Evolutionary conservation across 805 yeast genomes (phyloP), one percentile per base, ranked within the genome.

Genomic region (Nakazawaea anatomiae): DNA sequence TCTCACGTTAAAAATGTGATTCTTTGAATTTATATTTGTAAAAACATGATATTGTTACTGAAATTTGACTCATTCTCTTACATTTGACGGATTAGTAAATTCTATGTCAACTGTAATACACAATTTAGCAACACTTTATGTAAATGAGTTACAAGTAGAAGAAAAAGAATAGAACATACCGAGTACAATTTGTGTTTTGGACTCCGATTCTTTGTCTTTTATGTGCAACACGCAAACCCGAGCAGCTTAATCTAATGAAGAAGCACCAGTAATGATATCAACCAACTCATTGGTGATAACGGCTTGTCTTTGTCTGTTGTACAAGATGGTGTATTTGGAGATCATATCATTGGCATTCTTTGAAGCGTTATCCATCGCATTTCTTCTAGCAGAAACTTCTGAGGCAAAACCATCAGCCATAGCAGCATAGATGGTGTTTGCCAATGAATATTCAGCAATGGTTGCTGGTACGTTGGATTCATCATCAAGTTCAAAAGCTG

Each of bases 271-370:
- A 73, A 94, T 92, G 68, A 94, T 94, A 77, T 94, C 99, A 68
- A 94, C 99, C 84, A 94, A 80, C 81, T 94, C 99, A 83, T 94
- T 94, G 75, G 98, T 91, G 68, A 92, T 92, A 69, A 91, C 97
- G 61, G 97, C 97, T 82, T 94, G 99, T 81, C 97, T 89, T 67
- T 97, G 87, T 83, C 99, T 92, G 91, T 94, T 94, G 79, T 94
- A 94, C 75, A 94, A 84, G 73, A 94, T 94, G 61, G 98, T 87
- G 87, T 88, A 92, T 69, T 82, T 86, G 76, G 81, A 83, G 70
- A 94, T 94, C 98, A 94, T 94, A 66, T 94, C 99, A 76, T 96
- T 96, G 57, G 99, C 99, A 71, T 92, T 92, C 94, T 94, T 92
- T 62, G 97, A 90, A 57, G 99, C 99, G 69, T 94, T 94, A 76